Conservation (phyloP, 176 grass and related monocot genomes). For the Lolium perenne region DNA sequence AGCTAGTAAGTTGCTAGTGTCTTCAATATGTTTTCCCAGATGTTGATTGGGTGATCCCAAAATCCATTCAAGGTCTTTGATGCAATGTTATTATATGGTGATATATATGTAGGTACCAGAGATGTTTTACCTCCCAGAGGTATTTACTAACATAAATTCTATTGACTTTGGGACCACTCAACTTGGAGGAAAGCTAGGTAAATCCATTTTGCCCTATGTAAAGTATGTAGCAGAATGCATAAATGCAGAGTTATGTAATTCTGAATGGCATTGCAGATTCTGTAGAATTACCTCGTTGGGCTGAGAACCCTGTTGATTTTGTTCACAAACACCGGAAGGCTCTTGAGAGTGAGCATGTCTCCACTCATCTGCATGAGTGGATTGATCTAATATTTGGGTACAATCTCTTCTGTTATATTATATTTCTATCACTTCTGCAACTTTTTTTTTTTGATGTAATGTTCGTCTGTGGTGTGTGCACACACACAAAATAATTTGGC, state of each 20-base stretch:
- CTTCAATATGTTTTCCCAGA: slow-evolving; percentile 25
- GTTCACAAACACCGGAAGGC: slow-evolving; percentile 95
- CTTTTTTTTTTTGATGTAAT: background rate
- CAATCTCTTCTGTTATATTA: slow-evolving; percentile 18
- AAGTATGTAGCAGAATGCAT: slow-evolving; percentile 25
- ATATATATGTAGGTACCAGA: slow-evolving; percentile 81
- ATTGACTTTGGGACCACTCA: slow-evolving; percentile 96
- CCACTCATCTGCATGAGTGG: slow-evolving; percentile 96
- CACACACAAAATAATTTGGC: slow-evolving; percentile 15
- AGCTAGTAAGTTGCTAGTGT: slow-evolving; percentile 73
- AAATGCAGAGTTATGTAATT: slow-evolving; percentile 22
- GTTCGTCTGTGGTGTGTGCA: background rate
- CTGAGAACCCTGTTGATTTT: slow-evolving; percentile 94
- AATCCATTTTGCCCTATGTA: slow-evolving; percentile 26
- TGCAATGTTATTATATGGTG: slow-evolving; percentile 45
- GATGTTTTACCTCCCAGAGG: slow-evolving; percentile 98
- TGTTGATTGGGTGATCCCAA: slow-evolving; percentile 22
- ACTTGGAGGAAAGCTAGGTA: slow-evolving; percentile 96
- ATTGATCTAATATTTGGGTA: slow-evolving; percentile 99
- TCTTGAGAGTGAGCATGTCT: slow-evolving; percentile 96
- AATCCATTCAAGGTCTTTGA: slow-evolving; percentile 31
- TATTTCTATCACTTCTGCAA: slow-evolving; percentile 26
- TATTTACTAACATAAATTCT: slow-evolving; percentile 83
- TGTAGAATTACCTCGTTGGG: slow-evolving; percentile 92
- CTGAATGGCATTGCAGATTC: slow-evolving; percentile 66